Evolutionary conservation across 257 asterid species (phyloP).

Genomic region (Solanum chmielewskii): DNA sequence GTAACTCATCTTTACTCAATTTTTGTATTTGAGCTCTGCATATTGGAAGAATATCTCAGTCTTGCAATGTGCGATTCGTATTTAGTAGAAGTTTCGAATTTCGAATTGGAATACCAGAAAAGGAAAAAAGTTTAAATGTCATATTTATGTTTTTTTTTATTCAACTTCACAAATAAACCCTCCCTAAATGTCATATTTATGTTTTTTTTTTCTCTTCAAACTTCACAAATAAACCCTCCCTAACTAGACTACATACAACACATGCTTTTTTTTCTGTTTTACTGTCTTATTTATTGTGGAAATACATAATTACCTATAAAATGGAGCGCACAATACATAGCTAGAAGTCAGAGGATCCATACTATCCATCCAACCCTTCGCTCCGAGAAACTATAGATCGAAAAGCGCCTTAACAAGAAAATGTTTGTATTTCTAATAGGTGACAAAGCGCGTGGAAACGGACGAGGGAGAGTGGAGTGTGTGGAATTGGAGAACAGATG

Average conservation of each 20-base stretch:
- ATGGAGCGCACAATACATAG: too few relatives aligned
- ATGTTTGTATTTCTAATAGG: constrained; percentile 4
- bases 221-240: neutral
- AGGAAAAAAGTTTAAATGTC: neutral
- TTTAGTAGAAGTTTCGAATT: too few relatives aligned
- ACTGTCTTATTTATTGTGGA: neutral
- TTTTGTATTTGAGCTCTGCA: too few relatives aligned
- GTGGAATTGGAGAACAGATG: constrained; percentile 68
- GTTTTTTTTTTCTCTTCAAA: too few relatives aligned
- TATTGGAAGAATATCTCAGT: too few relatives aligned
- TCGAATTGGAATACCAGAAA: too few relatives aligned
- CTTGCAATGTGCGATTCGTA: rapidly evolving
- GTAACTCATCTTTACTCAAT: too few relatives aligned
- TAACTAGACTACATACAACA: neutral
- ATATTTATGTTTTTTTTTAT: too few relatives aligned
- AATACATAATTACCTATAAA: neutral
- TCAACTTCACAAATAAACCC: neutral
- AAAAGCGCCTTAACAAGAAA: neutral
- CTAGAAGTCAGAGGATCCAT: too few relatives aligned
- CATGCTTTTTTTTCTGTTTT: neutral
- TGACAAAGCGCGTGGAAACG: constrained; percentile 52
- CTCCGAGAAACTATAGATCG: rapidly evolving
- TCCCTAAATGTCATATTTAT: neutral
- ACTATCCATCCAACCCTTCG: too few relatives aligned
- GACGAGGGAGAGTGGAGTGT: constrained; percentile 40